Evolutionary conservation across 1,284 basidiomycete genomes (phyloP), one percentile per base, ranked within the genome.

Genomic region (Puccinia polysora): DNA sequence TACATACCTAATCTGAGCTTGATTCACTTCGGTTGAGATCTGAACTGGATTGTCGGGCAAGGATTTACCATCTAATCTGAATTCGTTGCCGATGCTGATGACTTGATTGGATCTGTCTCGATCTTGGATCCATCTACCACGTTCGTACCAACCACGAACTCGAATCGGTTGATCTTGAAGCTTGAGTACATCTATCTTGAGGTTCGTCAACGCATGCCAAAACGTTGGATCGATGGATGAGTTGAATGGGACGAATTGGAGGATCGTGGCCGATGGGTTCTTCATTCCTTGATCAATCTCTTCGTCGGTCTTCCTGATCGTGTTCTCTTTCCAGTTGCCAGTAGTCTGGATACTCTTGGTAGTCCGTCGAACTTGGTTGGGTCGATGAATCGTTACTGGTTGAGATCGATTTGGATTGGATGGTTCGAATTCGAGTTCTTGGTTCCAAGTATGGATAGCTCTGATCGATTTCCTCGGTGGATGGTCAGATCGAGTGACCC

Each of bases 111-210:
- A 86, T 32, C 34, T 52, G 79, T 88, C 86, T 63, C 88, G 83
- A 80, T 97, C 92, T 40, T 83, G 82, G 64, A 95, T 83, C 15
- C 86, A 84, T 73, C 87, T 83, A 0, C 90, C 91, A 32, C 86
- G 81, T 0, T 86, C 81, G 76, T 96, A 91, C 5, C 85, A 84
- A 2, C 85, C 94, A 2, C 80, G 77, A 49, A 96, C 81, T 0
- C 86, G 81, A 2, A 91, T 77, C 0, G 85, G 82, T 1, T 86
- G 85, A 76, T 97, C 89, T 18, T 88, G 88, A 20, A 98, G 86
- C 74, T 87, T 87, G 56, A 95, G 86, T 34, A 90, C 87, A 80
- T 97, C 90, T 75, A 98, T 88, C 83, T 98, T 98, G 80, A 93
- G 82, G 30, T 85, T 82, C 0, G 91, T 89, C 49, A 98, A 86